Percentiles rank a stretch among this genome's conserved stretches.
These are phyloP conservation scores for Taphrina flavorubra DNA, from an alignment of 1,139 yeast genomes.

Conservation along the genomic window DNA sequence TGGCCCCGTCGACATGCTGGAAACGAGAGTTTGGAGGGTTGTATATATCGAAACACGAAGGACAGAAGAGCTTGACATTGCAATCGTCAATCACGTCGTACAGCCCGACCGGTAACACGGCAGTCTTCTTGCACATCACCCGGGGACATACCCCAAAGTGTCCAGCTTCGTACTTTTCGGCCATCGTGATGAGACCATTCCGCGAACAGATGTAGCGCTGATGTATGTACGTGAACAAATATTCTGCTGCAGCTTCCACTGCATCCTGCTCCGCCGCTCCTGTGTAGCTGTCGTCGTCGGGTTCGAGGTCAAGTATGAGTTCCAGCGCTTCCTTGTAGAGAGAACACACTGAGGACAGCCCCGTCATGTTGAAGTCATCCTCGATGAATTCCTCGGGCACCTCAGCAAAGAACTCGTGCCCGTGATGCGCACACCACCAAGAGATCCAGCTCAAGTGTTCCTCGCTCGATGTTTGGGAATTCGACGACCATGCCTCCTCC, in stretches of 20 bases:
- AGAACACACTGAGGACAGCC: constrained; percentile 82
- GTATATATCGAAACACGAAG: constrained; percentile 90
- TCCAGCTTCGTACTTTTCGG: constrained; percentile 82
- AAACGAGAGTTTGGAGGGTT: constrained; percentile 84
- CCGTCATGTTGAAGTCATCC: constrained; percentile 94
- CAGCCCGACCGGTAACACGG: constrained; percentile 87
- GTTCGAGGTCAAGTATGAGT: constrained; percentile 81
- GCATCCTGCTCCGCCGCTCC: constrained; percentile 61
- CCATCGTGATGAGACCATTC: constrained; percentile 87
- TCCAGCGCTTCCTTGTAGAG: constrained; percentile 91
- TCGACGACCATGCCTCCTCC: constrained; percentile 34
- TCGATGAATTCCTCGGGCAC: constrained; percentile 92
- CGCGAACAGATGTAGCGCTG: constrained; percentile 88
- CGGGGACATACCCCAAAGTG: constrained; percentile 94
- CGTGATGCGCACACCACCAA: constrained; percentile 82
- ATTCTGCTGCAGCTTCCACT: constrained; percentile 87
- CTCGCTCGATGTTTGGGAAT: constrained; percentile 38
- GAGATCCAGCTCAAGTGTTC: constrained; percentile 63
- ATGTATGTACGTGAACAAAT: constrained; percentile 89
- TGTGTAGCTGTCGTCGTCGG: constrained; percentile 52
- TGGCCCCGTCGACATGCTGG: constrained; percentile 91
- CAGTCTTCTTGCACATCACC: constrained; percentile 88
- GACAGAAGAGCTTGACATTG: constrained; percentile 90
- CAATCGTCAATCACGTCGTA: constrained; percentile 90
- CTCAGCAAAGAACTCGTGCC: constrained; percentile 92